Base-by-base conservation (phyloP, 2,329 filamentous ascomycete species). In the Apiospora hydei region DNA sequence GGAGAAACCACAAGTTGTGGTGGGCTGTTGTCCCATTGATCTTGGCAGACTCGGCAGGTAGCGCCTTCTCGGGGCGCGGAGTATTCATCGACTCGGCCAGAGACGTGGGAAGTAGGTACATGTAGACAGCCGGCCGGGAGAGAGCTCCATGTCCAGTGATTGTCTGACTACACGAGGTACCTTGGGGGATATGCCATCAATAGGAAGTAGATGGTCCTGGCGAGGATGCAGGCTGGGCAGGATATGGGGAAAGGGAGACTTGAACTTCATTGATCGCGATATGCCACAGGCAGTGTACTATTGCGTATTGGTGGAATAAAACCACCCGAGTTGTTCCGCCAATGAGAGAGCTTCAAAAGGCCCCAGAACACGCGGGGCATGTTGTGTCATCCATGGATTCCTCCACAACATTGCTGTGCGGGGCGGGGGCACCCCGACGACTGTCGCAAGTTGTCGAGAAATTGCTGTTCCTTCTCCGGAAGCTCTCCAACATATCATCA, bases 271-370 rank as follows among this genome's bases (percentile, higher is more conserved):
- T 30, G 24, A 57, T 57, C 51, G 51, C 51, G 26, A 16, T 10
- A 64, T 41, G 4, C 34, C 10, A 41, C 38, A 21, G 14, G 7
- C 57, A 13, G 53, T 41, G 34, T n/a, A 21, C 8, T 18, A 64
- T n/a, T 24, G 30, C 10, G 18, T 13, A 64, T 41, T 64, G 57
- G 57, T 64, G 57, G 57, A 53, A 69, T 18, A 67, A 69, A 71
- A 18, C 41, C 16, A 14, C 18, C 38, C 26, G 26, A 34, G 38
- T 71, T 71, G 21, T 71, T 47, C 70, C 70, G 46, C 66, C 70
- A 71, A 69, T 69, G 34, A 69, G 8, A 34, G 21, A 64, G 10
- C 18, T n/a, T n/a, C 53, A 61, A n/a, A 18, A 34, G n/a, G 18
- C 53, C 26, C 57, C 57, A 64, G 57, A 64, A 64, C 57, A 64